Evolutionary conservation across 2,329 filamentous ascomycete genomes (phyloP).

Genomic region (Septoria linicola): DNA sequence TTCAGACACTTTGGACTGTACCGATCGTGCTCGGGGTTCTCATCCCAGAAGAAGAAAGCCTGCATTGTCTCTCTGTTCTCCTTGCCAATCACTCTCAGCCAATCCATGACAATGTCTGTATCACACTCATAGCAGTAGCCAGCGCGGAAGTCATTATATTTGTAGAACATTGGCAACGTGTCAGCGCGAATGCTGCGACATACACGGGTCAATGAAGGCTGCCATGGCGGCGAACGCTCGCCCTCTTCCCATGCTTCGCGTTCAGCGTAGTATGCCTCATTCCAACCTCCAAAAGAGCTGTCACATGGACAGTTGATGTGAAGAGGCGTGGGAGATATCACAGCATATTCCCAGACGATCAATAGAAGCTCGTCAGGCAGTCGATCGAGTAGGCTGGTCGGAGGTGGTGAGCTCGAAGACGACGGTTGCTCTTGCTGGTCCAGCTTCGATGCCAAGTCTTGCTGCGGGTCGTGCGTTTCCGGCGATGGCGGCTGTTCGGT

Average conservation of each 20-base stretch:
- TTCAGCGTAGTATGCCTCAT: slow-evolving; percentile 18
- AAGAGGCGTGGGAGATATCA: slow-evolving; percentile 22
- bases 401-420: background rate
- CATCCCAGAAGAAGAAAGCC: slow-evolving; percentile 23
- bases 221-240: slow-evolving; percentile 18
- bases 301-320: slow-evolving; percentile 29
- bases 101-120: slow-evolving; percentile 16
- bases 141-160: slow-evolving; percentile 24
- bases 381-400: slow-evolving; percentile 1
- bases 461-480: background rate
- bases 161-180: slow-evolving; percentile 30
- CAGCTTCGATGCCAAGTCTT: background rate
- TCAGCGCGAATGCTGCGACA: slow-evolving; percentile 24
- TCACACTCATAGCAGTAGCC: slow-evolving; percentile 28
- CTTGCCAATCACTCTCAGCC: slow-evolving; percentile 22
- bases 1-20: slow-evolving; percentile 21
- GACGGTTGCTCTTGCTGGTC: background rate
- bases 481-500: too few relatives aligned
- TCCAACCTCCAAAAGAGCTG: slow-evolving; percentile 24
- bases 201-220: slow-evolving; percentile 26
- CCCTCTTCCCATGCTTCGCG: slow-evolving; percentile 23
- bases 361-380: slow-evolving; percentile 24
- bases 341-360: slow-evolving; percentile 27
- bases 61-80: slow-evolving; percentile 22
- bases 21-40: slow-evolving; percentile 19